Percentiles rank a stretch among this genome's conserved stretches.
Evolutionary conservation across 176 grass and related monocot species (phyloP).

Genomic region (Carex littledalei): DNA sequence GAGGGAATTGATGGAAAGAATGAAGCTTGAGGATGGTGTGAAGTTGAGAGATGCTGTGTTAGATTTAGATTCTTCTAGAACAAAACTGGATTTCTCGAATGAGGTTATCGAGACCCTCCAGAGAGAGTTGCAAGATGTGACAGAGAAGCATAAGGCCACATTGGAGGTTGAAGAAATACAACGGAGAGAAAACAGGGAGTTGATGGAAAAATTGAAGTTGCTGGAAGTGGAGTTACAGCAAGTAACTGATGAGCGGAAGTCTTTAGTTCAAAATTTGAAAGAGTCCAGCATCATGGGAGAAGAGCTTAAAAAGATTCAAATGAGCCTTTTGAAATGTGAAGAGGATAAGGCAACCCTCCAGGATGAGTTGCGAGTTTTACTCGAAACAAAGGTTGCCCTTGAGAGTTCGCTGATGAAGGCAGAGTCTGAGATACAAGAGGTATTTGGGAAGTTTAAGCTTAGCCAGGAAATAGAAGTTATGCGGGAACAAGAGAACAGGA

Average conservation of each 20-base stretch:
- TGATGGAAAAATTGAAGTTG: conserved; percentile 58
- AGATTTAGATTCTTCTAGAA: conserved; percentile 48
- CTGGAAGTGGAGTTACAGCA: conserved; percentile 62
- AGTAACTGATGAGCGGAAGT: conserved; percentile 26
- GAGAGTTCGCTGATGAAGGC: conserved; percentile 12
- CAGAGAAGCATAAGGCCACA: conserved; percentile 47
- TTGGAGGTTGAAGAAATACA: conserved; percentile 66
- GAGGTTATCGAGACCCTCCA: conserved; percentile 53
- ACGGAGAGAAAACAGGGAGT: conserved; percentile 38
- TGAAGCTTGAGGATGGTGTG: conserved; percentile 37
- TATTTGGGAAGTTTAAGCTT: conserved; percentile 50
- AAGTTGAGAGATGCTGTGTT: conserved; percentile 35
- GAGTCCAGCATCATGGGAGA: conserved; percentile 31
- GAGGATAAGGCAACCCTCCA: conserved; percentile 33
- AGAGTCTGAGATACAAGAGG: conserved; percentile 51
- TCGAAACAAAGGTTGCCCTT: neutral
- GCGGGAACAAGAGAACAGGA: conserved; percentile 33
- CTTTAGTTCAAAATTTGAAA: conserved; percentile 25
- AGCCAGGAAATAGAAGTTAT: conserved; percentile 65
- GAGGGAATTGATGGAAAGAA: conserved; percentile 39
- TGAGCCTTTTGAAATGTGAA: conserved; percentile 46
- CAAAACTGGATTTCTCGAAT: conserved; percentile 53
- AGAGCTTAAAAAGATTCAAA: conserved; percentile 50
- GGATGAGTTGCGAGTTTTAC: conserved; percentile 1
- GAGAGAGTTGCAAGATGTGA: conserved; percentile 58